phyloP scores from a whole-genome alignment of 2,329 filamentous ascomycete species.

The Lithohypha guttulata region DNA sequence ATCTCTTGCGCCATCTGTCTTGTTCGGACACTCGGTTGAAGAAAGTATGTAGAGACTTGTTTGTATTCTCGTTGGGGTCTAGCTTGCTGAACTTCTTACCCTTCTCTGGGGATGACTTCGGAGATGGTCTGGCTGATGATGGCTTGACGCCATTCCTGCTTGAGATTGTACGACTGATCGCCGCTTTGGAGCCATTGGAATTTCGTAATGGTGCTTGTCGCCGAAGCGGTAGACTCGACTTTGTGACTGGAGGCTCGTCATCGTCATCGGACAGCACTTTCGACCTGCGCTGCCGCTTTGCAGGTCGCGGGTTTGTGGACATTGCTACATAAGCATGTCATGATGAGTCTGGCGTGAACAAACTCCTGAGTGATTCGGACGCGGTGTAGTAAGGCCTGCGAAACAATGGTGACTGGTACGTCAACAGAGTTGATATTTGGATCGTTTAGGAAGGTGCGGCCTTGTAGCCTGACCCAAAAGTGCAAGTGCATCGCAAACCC shows the following conservation, averaged over 20 bases:
- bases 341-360: too few species aligned
- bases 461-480: too few species aligned
- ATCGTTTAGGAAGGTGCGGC: too few species aligned
- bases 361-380: too few species aligned
- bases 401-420: too few species aligned
- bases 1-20: slow-evolving; percentile 29
- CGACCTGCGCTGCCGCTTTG: slow-evolving; percentile 22
- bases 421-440: too few species aligned
- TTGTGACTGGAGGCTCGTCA: slow-evolving; percentile 9
- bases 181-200: not conserved
- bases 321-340: not conserved
- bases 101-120: slow-evolving; percentile 28
- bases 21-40: slow-evolving; percentile 31
- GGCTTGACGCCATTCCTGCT: slow-evolving; percentile 3
- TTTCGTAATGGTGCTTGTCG: not conserved
- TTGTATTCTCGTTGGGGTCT: slow-evolving; percentile 10
- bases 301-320: slow-evolving; percentile 17
- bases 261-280: slow-evolving; percentile 19
- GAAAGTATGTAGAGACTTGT: slow-evolving; percentile 32
- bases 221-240: not conserved
- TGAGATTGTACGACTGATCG: slow-evolving; percentile 2
- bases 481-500: too few species aligned
- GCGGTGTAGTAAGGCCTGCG: too few species aligned
- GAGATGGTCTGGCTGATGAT: slow-evolving; percentile 13
- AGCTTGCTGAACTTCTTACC: slow-evolving; percentile 20